phyloP scores from a whole-genome alignment of 2,329 filamentous ascomycete genomes.

The Ascochyta rabiei region DNA sequence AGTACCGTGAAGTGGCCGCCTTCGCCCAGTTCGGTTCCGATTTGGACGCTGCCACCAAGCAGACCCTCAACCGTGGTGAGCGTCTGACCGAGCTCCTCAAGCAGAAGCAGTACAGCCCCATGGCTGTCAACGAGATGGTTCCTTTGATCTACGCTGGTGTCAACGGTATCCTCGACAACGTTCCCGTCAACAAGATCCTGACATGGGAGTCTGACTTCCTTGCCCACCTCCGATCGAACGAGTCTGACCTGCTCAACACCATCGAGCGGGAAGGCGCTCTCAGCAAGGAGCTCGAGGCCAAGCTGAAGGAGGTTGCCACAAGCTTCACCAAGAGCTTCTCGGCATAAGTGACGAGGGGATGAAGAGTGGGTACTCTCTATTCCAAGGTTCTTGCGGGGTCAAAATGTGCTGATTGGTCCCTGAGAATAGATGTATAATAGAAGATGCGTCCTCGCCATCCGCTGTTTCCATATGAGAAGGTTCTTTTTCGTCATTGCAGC shows the following conservation, averaged over 20 bases:
- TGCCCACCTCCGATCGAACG: constrained; percentile 87
- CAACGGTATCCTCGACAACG: constrained; percentile 88
- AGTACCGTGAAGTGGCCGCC: constrained; percentile 99
- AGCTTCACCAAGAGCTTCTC: constrained; percentile 94
- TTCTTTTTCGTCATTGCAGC: constrained; percentile 33
- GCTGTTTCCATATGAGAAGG: constrained; percentile 49
- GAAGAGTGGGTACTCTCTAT: constrained; percentile 48
- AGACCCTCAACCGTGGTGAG: constrained; percentile 97
- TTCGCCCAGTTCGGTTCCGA: constrained; percentile 99
- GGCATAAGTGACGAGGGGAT: constrained; percentile 42
- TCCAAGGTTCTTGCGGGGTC: constrained; percentile 42
- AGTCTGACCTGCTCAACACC: constrained; percentile 78
- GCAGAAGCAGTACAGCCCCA: constrained; percentile 99
- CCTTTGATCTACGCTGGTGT: constrained; percentile 99
- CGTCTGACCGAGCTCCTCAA: constrained; percentile 98
- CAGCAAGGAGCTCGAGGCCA: constrained; percentile 90
- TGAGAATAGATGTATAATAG: constrained; percentile 50
- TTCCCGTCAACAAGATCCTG: constrained; percentile 91
- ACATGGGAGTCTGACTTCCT: constrained; percentile 96
- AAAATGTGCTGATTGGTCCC: constrained; percentile 49
- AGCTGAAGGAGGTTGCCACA: constrained; percentile 75
- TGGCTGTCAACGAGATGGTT: constrained; percentile 99
- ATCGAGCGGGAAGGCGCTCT: constrained; percentile 96
- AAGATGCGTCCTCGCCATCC: constrained; percentile 49
- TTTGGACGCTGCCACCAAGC: constrained; percentile 98